Evolutionary conservation across 352 stramenopile genomes (phyloP), one percentile per base, ranked within the genome.

Genomic region (Thraustochytrium sp.): DNA sequence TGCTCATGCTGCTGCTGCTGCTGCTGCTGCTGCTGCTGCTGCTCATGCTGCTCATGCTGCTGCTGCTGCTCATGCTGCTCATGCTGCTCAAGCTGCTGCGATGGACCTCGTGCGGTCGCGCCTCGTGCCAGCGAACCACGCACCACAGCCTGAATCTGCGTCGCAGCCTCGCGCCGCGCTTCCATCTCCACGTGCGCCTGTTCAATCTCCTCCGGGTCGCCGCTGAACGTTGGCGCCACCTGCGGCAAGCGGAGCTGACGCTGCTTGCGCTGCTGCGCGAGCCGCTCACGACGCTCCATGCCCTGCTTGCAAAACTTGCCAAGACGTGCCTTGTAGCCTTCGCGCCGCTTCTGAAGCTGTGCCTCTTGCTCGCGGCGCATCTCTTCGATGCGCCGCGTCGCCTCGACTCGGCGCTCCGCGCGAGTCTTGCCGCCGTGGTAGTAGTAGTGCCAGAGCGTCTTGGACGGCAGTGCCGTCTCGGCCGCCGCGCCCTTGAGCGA

Each of bases 391-490:
- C 68, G 68, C 34, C 18, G 8, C 8, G 31, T 46, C 5, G 44
- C 36, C 31, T 80, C 68, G 2, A 34, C 26, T 4, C 68, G 42
- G 21, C 68, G 42, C 38, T 80, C 68, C 4, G 53, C 48, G n/a
- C 68, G 48, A 3, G 68, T 80, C 51, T 80, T 80, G 0, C 68
- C 68, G 37, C 44, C 68, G 53, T 80, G 68, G 42, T 80, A 80
- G 26, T 77, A 77, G 31, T 80, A 80, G 42, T 80, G 68, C 68
- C 68, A 80, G 8, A 68, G 38, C 13, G 46, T 65, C 38, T 72
- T 80, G 11, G 68, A 63, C 13, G 68, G 68, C 4, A 80, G 49
- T 9, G 68, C n/a, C 18, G 31, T 26, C 26, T 51, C 68, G 13
- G 9, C 68, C 16, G 63, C 44, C 9, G 48, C 68, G 49, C 26